Percentiles rank a stretch among this genome's conserved stretches.
phyloP scores from a whole-genome alignment of 164 flowering plant genomes.

The Vitis riparia region DNA sequence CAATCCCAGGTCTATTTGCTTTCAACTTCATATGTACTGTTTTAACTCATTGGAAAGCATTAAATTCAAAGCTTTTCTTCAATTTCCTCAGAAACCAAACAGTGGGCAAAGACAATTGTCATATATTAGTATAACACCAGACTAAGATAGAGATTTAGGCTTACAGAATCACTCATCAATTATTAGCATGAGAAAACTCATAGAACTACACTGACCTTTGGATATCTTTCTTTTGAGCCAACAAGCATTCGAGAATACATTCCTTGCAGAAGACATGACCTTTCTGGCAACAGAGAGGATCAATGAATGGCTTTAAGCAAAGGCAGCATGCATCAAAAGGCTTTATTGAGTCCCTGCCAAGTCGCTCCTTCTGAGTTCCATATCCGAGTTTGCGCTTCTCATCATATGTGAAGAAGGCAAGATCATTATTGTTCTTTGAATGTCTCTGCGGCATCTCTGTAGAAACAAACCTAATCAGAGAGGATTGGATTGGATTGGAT shows the following conservation, averaged over 20 bases:
- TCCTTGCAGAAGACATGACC: slow-evolving; percentile 96
- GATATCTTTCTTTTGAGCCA: slow-evolving; percentile 93
- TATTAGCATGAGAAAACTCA: not conserved
- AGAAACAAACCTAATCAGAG: slow-evolving; percentile 6
- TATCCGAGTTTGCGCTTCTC: slow-evolving; percentile 93
- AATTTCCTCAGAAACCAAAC: too few species aligned
- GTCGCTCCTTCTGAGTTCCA: slow-evolving; percentile 93
- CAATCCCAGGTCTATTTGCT: too few species aligned
- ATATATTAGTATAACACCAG: too few species aligned
- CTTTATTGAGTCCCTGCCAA: slow-evolving; percentile 91
- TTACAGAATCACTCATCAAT: not conserved
- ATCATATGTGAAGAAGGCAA: slow-evolving; percentile 96
- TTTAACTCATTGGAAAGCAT: too few species aligned
- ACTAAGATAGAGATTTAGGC: too few species aligned
- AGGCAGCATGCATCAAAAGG: slow-evolving; percentile 89
- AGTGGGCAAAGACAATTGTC: too few species aligned
- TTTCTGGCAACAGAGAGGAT: slow-evolving; percentile 84
- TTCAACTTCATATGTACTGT: too few species aligned
- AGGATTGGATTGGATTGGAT: not conserved
- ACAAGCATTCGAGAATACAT: slow-evolving; percentile 85
- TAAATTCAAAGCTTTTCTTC: too few species aligned
- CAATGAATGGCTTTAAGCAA: slow-evolving; percentile 87
- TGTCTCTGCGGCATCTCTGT: slow-evolving; percentile 86
- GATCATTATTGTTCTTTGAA: slow-evolving; percentile 98
- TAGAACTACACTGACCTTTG: slow-evolving; percentile 46